Evolutionary conservation across 805 yeast species (phyloP), one percentile per base, ranked within the genome.

Genomic region (Sugiyamaella americana): DNA sequence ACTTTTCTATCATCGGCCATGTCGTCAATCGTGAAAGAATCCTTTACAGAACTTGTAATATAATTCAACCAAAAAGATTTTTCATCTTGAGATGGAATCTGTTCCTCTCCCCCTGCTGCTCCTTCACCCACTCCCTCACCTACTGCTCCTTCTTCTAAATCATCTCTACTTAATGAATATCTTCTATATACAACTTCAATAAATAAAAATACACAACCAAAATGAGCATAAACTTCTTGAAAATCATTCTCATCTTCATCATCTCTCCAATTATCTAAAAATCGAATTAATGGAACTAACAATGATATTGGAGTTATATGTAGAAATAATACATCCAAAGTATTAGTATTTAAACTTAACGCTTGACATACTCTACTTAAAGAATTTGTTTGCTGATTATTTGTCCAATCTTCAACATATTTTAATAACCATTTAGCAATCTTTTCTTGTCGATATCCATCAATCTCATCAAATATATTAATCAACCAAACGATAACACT

Each of bases 141-240:
- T 8, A 16, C 11, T 35, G 18, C 18, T 6, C 18, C 18, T 5
- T 5, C 6, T 11, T 16, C 6, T 35, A 35, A 6, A 35, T 35
- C 37, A 17, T 35, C 37, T 21, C 11, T 35, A 11, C 6, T 35
- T 21, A 35, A 6, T 5, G 37, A 26, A 51, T 68, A 75, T 34
- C 73, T 65, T 41, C 65, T 63, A 5, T 62, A 63, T n/a, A 72
- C 56, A 16, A 67, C 57, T 2, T 68, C 55, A 5, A 79, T 54
- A 36, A 81, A 67, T 34, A 81, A 58, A 21, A 83, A 56, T 1
- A 80, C 66, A 40, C 78, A 70, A 1, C 94, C 88, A 60, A 82
- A 80, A 35, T 84, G 80, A 1, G 86, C 69, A 57, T 80, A 84
- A 11, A 71, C 63, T 32, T 84, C 93, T 60, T 82, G 87, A 51